Percentiles rank a stretch among this genome's conserved stretches.
Evolutionary conservation across 2,329 filamentous ascomycete genomes (phyloP).

Genomic region (Berkeleyomyces rouxiae): DNA sequence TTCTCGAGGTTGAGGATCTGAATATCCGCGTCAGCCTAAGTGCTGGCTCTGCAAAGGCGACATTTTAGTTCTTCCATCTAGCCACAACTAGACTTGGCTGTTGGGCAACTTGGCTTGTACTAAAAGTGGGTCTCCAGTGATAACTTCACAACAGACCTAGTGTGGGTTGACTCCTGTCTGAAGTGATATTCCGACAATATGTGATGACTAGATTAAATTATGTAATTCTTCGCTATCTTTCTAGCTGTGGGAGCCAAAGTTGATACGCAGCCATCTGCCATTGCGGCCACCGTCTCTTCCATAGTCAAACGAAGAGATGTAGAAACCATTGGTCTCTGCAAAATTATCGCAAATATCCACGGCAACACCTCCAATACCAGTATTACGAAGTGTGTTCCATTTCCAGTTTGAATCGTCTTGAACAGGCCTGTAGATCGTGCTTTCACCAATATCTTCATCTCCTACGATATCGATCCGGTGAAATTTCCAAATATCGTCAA

Average conservation of each 20-base stretch:
- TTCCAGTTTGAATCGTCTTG: neutral
- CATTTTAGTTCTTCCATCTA: slow-evolving; percentile 22
- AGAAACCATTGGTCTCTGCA: neutral
- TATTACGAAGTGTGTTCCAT: neutral
- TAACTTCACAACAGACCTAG: too few relatives aligned
- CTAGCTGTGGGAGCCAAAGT: neutral
- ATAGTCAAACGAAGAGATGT: neutral
- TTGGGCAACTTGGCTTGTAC: too few relatives aligned
- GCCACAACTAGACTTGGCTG: too few relatives aligned
- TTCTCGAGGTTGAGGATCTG: slow-evolving; percentile 59
- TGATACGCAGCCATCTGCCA: neutral
- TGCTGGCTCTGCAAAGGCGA: slow-evolving; percentile 49
- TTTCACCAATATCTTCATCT: neutral
- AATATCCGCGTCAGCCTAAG: slow-evolving; percentile 62
- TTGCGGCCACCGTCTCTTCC: neutral
- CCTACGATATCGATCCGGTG: too few relatives aligned
- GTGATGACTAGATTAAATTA: too few relatives aligned
- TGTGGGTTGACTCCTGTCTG: too few relatives aligned
- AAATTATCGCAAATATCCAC: neutral
- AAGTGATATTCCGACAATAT: too few relatives aligned
- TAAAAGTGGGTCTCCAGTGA: too few relatives aligned
- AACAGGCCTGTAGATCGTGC: neutral
- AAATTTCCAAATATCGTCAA: too few relatives aligned
- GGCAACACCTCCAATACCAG: neutral
- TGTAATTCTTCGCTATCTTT: neutral